Evolutionary conservation across 805 yeast species (phyloP).

Genomic region (Lipomyces mesembrius): DNA sequence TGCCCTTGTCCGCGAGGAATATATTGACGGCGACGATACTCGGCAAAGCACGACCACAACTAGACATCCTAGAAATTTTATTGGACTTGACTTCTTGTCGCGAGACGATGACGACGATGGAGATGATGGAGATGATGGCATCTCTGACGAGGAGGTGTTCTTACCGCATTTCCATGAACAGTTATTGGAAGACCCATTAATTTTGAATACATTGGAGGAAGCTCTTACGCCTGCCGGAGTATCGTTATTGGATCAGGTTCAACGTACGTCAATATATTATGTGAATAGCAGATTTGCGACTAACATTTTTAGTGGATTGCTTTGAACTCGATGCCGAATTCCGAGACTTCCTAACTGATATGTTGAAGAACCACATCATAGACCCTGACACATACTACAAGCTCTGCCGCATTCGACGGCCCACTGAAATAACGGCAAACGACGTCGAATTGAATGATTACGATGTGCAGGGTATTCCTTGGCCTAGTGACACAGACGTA

Average conservation of each 20-base stretch:
- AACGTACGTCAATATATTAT: not conserved
- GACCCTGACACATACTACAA: slow-evolving; percentile 7
- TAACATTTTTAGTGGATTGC: slow-evolving; percentile 7
- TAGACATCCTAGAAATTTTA: not conserved
- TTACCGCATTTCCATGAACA: slow-evolving; percentile 4
- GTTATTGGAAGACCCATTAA: not conserved
- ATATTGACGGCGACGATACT: not conserved
- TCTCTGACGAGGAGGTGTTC: slow-evolving; percentile 3
- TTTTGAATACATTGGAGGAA: not conserved
- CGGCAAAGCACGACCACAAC: not conserved
- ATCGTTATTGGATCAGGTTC: slow-evolving; percentile 15
- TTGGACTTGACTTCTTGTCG: not conserved
- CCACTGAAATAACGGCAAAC: slow-evolving; percentile 7
- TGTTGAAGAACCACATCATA: slow-evolving; percentile 17
- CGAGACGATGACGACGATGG: not conserved
- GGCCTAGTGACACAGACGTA: slow-evolving; percentile 21
- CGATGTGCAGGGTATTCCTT: slow-evolving; percentile 21
- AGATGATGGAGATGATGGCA: not conserved
- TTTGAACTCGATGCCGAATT: slow-evolving; percentile 32
- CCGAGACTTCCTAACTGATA: slow-evolving; percentile 22
- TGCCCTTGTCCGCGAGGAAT: not conserved
- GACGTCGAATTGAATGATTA: slow-evolving; percentile 4
- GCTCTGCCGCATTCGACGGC: slow-evolving; percentile 13
- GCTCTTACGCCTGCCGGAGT: not conserved
- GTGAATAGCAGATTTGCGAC: not conserved